Evolutionary conservation across 306 rosid genomes (phyloP).

Genomic region (Malus sieversii): DNA sequence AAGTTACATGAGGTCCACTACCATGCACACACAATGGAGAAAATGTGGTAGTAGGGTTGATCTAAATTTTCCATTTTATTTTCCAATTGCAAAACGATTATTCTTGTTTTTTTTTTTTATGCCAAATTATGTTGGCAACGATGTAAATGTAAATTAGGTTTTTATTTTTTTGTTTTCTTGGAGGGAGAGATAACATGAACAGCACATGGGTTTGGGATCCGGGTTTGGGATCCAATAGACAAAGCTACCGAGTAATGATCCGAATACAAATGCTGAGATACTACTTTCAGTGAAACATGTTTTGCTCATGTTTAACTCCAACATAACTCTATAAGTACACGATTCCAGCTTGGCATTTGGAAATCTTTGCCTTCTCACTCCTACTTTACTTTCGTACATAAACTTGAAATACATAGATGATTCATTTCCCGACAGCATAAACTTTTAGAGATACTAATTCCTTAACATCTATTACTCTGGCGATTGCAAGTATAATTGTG

Average conservation of each 20-base stretch:
- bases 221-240: neutral
- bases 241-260: neutral
- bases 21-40: neutral
- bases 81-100: neutral
- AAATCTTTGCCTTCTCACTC: no score
- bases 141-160: neutral
- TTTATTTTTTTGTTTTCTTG: no score
- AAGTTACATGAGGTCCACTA: neutral
- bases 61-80: neutral
- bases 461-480: no score
- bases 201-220: neutral
- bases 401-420: neutral
- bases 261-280: neutral
- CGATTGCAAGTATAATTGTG: no score
- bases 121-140: neutral
- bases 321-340: no score
- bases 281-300: neutral
- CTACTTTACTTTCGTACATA: neutral
- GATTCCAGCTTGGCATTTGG: neutral
- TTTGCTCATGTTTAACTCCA: neutral
- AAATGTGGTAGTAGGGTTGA: conserved; percentile 1
- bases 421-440: neutral
- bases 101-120: no score
- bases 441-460: no score
- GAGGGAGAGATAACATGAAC: neutral